Evolutionary conservation across 176 grass and related monocot genomes (phyloP).

Genomic region (Hsuehochloa calcarea): DNA sequence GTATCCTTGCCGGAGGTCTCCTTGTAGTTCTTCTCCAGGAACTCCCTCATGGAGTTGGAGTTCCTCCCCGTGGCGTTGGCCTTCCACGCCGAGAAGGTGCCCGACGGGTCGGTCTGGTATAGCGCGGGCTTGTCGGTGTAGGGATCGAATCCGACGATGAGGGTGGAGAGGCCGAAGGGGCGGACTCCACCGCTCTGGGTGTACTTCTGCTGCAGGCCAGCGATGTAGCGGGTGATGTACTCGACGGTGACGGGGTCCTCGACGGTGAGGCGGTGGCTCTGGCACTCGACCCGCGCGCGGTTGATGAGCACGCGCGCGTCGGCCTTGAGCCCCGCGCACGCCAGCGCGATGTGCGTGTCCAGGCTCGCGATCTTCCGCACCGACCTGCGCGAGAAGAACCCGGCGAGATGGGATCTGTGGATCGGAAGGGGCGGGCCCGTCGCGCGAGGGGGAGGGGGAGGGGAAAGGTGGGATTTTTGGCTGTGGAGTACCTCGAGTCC

Average conservation of each 20-base stretch:
- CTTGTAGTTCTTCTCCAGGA: conserved; percentile 98
- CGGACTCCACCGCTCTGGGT: conserved; percentile 85
- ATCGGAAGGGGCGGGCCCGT: background rate
- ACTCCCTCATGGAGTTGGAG: conserved; percentile 93
- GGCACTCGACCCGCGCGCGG: conserved; percentile 90
- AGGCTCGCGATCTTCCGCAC: conserved; percentile 90
- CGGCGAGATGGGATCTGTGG: background rate
- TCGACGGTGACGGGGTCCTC: conserved; percentile 94
- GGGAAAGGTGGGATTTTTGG: no score
- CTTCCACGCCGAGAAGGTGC: conserved; percentile 96
- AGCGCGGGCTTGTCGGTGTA: conserved; percentile 66
- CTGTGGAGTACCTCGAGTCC: conserved; percentile 64
- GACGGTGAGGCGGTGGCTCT: conserved; percentile 91
- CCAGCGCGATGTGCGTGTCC: conserved; percentile 88
- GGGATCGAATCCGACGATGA: conserved; percentile 92
- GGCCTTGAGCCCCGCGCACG: conserved; percentile 95
- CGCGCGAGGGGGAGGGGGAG: background rate
- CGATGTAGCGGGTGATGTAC: conserved; percentile 98
- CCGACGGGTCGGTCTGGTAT: conserved; percentile 90
- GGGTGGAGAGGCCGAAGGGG: conserved; percentile 87
- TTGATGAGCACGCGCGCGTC: conserved; percentile 94
- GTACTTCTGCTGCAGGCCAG: conserved; percentile 96
- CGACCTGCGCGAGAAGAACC: conserved; percentile 33
- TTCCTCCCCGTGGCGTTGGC: conserved; percentile 96
- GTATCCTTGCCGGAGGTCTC: conserved; percentile 92